Base-by-base conservation (phyloP, 2,329 filamentous ascomycete species). In the Microdochium trichocladiopsis region DNA sequence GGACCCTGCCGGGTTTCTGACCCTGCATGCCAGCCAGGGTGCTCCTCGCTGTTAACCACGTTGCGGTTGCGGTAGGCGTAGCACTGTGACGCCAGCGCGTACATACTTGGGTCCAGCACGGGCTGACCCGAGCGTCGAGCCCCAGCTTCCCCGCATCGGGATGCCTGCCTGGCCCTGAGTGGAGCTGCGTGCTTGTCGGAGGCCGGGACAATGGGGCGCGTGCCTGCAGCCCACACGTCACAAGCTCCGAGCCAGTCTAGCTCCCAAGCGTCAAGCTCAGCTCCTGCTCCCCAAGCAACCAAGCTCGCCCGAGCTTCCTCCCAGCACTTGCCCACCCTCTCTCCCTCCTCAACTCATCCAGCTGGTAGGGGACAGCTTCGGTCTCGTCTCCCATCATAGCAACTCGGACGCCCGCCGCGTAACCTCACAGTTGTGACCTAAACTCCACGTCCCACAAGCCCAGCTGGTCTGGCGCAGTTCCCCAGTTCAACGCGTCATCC, bases 201-300 rank as follows among this genome's bases (percentile, higher is more conserved):
- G 41, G 41, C 41, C 21, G 41, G 36, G 41, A 12, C 41, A 21
- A 23, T 22, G 9, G 21, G 36, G 36, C 41, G 41, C 41, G 41
- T 45, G 41, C 41, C 41, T 45, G 41, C 41, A 45, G 41, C 41
- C 41, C 41, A 45, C n/a, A n/a, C 41, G 41, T 45, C 41, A 45
- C 41, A 45, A 45, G 41, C 41, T 45, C 41, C 41, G 12, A 23
- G 41, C 41, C 22, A 45, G 18, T 18, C n/a, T n/a, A n/a, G n/a
- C n/a, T n/a, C n/a, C n/a, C n/a, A n/a, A n/a, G n/a, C n/a, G n/a
- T 16, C 41, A 22, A 18, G 14, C 18, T 41, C n/a, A 11, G 41
- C n/a, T 18, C 12, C 21, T 8, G 14, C 10, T 12, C 3, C n/a
- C 11, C 18, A 41, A 9, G 41, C 18, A 8, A 22, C 12, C 22